Base-by-base conservation (phyloP, 257 asterid species). In the Fraxinus cuspidata region DNA sequence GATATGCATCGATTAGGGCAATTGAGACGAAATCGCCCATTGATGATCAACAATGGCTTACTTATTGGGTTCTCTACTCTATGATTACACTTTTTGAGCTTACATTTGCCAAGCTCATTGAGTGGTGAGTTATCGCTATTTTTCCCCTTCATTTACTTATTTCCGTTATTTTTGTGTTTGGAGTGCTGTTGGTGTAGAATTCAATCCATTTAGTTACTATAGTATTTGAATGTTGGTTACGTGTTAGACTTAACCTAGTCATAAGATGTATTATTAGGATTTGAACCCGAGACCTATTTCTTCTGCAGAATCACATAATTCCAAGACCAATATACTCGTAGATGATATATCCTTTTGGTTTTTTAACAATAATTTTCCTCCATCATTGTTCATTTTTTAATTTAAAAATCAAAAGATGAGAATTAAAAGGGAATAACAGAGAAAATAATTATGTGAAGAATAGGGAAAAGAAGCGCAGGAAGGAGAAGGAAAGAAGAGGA, bases 1-100 rank as follows among this genome's bases (percentile, higher is more conserved):
- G 90, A 13, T 87, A 87, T 79, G 90, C 90, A 1, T 87, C 90
- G 23, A 85, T 87, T 68, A 79, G 86, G 79, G 90, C 90, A 76
- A 87, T 87, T 66, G 90, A 87, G 79, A 81, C 79, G n/a, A 87
- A 87, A 79, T 85, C 88, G 7, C 87, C 91, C 1, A 80, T 83
- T 64, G 91, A 87, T 75, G 91, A 87, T 83, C 88, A 87, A 64
- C 91, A 87, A 53, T 87, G 90, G 91, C 91, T 87, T n/a, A 87
- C 91, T 66, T 87, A 87, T 16, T 87, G 91, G 91, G 82, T 87
- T 77, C 80, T 87, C 31, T 87, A 87, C 76, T 87, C 91, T 70
- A 87, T 87, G 89, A 85, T 87, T 72, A 87, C 91, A 3, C 86
- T 87, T n/a, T 85, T 87, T 65, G 91, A 87, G 83, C 89, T 85